Evolutionary conservation across 441 rosid species (phyloP).

Genomic region (Gossypium lobatum): DNA sequence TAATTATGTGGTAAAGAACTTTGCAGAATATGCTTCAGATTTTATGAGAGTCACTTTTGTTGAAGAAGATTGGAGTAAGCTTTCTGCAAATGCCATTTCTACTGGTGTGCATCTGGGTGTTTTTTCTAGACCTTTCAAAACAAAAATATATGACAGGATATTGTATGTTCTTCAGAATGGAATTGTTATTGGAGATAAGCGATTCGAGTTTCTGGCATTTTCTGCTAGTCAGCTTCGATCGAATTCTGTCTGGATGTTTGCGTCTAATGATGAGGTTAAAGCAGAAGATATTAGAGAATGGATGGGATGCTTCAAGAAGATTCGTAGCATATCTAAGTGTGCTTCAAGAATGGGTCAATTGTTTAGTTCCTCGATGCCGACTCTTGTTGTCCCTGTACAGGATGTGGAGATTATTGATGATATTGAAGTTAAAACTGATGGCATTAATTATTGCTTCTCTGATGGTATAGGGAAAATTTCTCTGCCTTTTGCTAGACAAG

Average conservation of each 20-base stretch:
- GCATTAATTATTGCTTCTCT: conserved; percentile 74
- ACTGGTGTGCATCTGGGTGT: conserved; percentile 55
- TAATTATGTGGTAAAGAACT: conserved; percentile 75
- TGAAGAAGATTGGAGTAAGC: conserved; percentile 94
- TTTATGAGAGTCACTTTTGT: conserved; percentile 85
- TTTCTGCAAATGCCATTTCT: conserved; percentile 61
- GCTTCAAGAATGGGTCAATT: conserved; percentile 98
- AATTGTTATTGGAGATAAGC: conserved; percentile 62
- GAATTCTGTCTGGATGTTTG: conserved; percentile 97
- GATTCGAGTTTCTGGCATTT: conserved; percentile 83
- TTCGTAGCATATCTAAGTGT: conserved; percentile 78
- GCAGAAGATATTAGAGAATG: conserved; percentile 80
- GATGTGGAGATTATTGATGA: conserved; percentile 81
- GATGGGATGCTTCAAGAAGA: conserved; percentile 93
- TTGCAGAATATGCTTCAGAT: conserved; percentile 64
- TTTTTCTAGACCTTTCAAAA: conserved; percentile 62
- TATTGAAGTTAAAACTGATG: conserved; percentile 63
- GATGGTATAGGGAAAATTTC: conserved; percentile 96
- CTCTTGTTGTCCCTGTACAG: conserved; percentile 55
- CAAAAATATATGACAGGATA: conserved; percentile 62
- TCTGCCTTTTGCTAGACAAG: conserved; percentile 57
- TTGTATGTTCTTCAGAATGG: conserved; percentile 69
- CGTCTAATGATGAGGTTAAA: conserved; percentile 63
- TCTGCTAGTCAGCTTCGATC: conserved; percentile 92
- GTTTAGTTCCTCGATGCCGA: conserved; percentile 81